A percentile compares a stretch with the other conserved stretches of the same genome.
phyloP scores from a whole-genome alignment of 2,329 filamentous ascomycete genomes.

The Claviceps fusiformis region DNA sequence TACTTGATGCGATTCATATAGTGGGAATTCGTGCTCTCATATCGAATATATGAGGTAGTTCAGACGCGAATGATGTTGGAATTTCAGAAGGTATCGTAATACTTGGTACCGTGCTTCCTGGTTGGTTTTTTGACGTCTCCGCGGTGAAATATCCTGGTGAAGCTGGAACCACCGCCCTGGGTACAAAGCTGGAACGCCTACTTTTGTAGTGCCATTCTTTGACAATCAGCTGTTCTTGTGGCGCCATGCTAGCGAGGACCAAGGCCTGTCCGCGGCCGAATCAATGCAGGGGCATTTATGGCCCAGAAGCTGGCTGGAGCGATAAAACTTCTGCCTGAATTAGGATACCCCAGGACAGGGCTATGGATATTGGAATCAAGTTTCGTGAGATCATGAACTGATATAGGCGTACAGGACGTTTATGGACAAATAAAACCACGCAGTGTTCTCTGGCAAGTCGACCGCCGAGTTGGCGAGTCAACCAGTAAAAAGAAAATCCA shows the following conservation, averaged over 20 bases:
- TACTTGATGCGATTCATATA: conserved; percentile 56
- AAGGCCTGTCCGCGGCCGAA: conserved; percentile 61
- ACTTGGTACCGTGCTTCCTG: conserved; percentile 74
- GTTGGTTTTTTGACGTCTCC: conserved; percentile 79
- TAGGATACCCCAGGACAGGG: conserved; percentile 43
- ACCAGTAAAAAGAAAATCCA: conserved; percentile 44
- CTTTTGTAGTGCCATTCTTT: conserved; percentile 76
- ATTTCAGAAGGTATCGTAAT: conserved; percentile 70
- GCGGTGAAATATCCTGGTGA: conserved; percentile 80
- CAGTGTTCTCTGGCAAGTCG: conserved; percentile 54
- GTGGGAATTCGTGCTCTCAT: conserved; percentile 66
- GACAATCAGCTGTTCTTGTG: conserved; percentile 75
- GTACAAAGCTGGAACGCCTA: conserved; percentile 69
- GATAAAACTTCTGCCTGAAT: conserved; percentile 44
- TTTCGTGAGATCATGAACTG: conserved; percentile 55
- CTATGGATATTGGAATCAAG: conserved; percentile 43
- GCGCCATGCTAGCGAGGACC: conserved; percentile 58
- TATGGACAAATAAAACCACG: conserved; percentile 56
- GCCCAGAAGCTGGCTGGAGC: conserved; percentile 51
- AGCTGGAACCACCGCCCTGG: conserved; percentile 75
- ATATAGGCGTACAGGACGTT: conserved; percentile 53
- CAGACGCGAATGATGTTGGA: conserved; percentile 56
- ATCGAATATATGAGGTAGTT: conserved; percentile 78
- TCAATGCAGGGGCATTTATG: conserved; percentile 51
- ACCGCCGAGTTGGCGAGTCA: conserved; percentile 62